These are phyloP conservation scores for Septoria petroselini DNA, from an alignment of 2,329 filamentous ascomycete species.

Conservation along the genomic window DNA sequence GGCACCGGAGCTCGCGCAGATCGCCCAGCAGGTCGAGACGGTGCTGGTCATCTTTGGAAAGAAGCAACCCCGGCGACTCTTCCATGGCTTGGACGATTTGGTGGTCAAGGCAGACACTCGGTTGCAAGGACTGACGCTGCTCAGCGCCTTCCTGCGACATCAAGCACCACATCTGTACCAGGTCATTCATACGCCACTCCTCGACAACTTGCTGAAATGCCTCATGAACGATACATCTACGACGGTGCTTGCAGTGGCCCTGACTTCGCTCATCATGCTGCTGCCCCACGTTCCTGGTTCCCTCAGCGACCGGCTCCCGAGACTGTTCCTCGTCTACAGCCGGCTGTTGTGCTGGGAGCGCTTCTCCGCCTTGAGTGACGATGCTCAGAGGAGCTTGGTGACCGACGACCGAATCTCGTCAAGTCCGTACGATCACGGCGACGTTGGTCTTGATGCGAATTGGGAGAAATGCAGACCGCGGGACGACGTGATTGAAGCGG, in stretches of 20 bases:
- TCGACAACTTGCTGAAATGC: conserved; percentile 68
- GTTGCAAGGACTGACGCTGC: conserved; percentile 61
- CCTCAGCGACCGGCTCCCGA: conserved; percentile 64
- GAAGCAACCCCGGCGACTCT: conserved; percentile 67
- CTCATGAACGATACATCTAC: conserved; percentile 76
- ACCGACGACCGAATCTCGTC: conserved; percentile 37
- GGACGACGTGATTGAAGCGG: conserved; percentile 59
- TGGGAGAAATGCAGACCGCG: conserved; percentile 67
- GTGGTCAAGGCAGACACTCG: conserved; percentile 64
- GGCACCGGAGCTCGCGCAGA: conserved; percentile 46
- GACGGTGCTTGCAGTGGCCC: conserved; percentile 68
- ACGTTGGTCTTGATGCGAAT: conserved; percentile 37
- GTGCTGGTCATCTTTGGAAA: conserved; percentile 59
- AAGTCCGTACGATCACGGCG: conserved; percentile 43
- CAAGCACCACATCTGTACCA: conserved; percentile 77
- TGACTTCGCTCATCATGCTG: conserved; percentile 76
- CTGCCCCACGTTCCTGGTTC: conserved; percentile 75
- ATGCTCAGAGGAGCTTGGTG: conserved; percentile 36
- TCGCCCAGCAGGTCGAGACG: conserved; percentile 52
- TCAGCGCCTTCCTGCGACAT: conserved; percentile 69
- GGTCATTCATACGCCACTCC: conserved; percentile 67
- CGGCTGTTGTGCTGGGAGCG: conserved; percentile 76
- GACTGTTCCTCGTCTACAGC: conserved; percentile 77
- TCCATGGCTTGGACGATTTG: conserved; percentile 62
- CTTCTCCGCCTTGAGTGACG: conserved; percentile 40